Evolutionary conservation across 805 yeast genomes (phyloP), one percentile per base, ranked within the genome.

Genomic region (Candida arabinofermentans): DNA sequence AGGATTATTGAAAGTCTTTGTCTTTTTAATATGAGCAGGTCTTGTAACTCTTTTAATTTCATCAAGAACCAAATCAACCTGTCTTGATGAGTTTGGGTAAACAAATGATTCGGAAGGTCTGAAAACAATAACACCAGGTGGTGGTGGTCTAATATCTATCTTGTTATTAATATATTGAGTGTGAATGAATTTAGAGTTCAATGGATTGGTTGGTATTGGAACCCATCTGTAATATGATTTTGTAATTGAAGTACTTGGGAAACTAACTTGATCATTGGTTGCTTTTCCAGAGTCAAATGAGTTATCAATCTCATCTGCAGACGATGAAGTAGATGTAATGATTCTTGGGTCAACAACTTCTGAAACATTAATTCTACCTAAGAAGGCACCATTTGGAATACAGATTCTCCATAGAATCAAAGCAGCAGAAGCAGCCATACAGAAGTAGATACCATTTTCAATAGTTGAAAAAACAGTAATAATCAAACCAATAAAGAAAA

Each of bases 361-460:
- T 27, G 84, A 79, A 46, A 83, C 77, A 55, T 77, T 73, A 46
- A 88, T 76, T 52, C 82, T 73, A 41, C 96, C 97, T 59, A 90
- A 70, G 67, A 89, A 87, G 39, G 77, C 74, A 49, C 96, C 96
- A 43, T 74, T 73, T 33, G 97, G 95, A 67, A 77, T 80, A 21
- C 95, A 86, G 36, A 85, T 62, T 57, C 87, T 78, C 67, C 87
- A 77, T 42, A 90, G 67, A 43, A 89, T 64, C 34, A 77, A 70
- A 17, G 88, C 96, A 51, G 74, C 76, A 26, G 95, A 86, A 42
- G 96, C 91, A 57, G 85, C 81, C 51, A 87, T 76, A 31, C 96
- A 91, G 65, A 89, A 90, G 67, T 90, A 90, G 53, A 90, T 83
- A 67, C 96, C 97, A 57, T 81, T 69, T 63, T 90, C 97, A 59